A percentile compares a stretch with the other conserved stretches of the same genome.
Conservation (phyloP, 1,284 basidiomycete species). For the Ganoderma resinaceum region DNA sequence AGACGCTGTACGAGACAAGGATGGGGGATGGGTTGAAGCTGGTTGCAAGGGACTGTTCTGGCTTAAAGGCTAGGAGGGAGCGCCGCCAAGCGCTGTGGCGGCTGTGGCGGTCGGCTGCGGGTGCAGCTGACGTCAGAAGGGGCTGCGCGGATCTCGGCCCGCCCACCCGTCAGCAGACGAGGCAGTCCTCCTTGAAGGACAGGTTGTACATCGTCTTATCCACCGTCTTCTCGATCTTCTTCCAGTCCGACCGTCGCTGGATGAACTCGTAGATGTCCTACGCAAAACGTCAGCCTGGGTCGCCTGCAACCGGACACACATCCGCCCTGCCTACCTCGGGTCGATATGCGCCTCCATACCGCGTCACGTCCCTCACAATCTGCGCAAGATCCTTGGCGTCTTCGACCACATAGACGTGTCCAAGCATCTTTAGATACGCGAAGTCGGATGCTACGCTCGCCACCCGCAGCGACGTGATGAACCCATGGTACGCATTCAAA, state of each 20-base stretch:
- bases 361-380: slow-evolving; percentile 92
- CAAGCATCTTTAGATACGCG: slow-evolving; percentile 94
- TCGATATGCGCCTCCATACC: slow-evolving; percentile 91
- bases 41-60: too few relatives aligned
- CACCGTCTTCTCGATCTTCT: slow-evolving; percentile 94
- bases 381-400: slow-evolving; percentile 95
- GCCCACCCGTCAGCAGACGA: slow-evolving; percentile 48
- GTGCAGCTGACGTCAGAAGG: slow-evolving; percentile 20
- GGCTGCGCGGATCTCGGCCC: slow-evolving; percentile 5
- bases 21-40: too few relatives aligned
- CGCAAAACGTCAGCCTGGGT: background rate
- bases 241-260: slow-evolving; percentile 93
- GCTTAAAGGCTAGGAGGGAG: background rate
- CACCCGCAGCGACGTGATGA: slow-evolving; percentile 81
- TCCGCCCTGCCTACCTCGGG: slow-evolving; percentile 72
- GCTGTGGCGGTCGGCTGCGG: slow-evolving; percentile 19
- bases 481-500: slow-evolving; percentile 91
- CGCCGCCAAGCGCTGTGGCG: slow-evolving; percentile 17
- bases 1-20: background rate
- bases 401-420: slow-evolving; percentile 92
- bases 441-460: slow-evolving; percentile 84
- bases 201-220: slow-evolving; percentile 96
- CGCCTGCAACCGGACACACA: background rate
- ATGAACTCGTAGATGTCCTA: slow-evolving; percentile 95
- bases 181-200: slow-evolving; percentile 91